A percentile compares a stretch with the other conserved stretches of the same genome.
Conservation (phyloP, 257 asterid genomes). For the Solanum bulbocastanum region DNA sequence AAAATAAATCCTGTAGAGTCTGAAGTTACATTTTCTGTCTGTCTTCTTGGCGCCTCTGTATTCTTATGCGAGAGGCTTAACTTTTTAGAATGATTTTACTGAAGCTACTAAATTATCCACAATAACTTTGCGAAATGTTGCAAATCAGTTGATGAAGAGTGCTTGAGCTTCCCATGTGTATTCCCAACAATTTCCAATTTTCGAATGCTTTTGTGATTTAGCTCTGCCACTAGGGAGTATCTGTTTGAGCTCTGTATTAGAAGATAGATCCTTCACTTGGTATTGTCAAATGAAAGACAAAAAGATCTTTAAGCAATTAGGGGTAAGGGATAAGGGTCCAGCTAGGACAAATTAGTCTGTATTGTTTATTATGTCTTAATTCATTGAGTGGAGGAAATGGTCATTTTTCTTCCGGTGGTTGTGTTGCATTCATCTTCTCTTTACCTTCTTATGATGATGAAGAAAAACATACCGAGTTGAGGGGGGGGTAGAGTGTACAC, state of each 20-base stretch:
- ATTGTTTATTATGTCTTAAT: background rate
- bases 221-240: background rate
- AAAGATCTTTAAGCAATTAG: background rate
- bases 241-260: background rate
- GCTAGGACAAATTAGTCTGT: background rate
- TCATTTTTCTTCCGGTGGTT: background rate
- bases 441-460: background rate
- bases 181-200: background rate
- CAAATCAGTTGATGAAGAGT: background rate
- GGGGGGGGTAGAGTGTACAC: background rate
- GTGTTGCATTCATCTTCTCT: background rate
- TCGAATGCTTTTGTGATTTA: background rate
- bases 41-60: background rate
- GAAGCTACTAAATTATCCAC: background rate
- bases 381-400: background rate
- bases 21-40: background rate
- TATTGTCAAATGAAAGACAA: background rate
- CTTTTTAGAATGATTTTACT: background rate
- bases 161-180: background rate
- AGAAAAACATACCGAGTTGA: background rate
- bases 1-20: background rate
- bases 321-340: background rate
- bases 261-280: background rate
- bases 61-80: background rate
- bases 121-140: background rate